Evolutionary conservation across 371 early-diverging fungal species (phyloP), one percentile per base, ranked within the genome.

Genomic region (Chytridium lagenaria): DNA sequence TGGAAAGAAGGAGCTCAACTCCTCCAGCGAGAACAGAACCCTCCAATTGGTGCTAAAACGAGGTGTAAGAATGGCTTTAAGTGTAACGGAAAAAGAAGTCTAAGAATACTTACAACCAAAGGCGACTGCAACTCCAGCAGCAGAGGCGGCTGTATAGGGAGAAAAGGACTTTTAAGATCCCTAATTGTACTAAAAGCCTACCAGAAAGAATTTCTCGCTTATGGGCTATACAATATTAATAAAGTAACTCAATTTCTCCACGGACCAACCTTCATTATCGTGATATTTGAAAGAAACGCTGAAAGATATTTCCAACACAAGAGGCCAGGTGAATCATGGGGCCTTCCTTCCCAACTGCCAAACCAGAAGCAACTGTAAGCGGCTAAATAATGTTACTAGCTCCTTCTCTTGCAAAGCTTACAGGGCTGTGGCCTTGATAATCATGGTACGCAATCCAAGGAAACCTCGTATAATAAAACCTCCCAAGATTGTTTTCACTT

Each of bases 41-140:
- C 98, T 19, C 97, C 97, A 63, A 95, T 94, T 0, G 98, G 98
- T 0, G 96, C 92, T 76, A 37, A 2, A 26, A 22, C n/a, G n/a
- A n/a, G n/a, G n/a, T n/a, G n/a, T 44, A 19, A 44, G 19, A 44
- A 12, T 44, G 44, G 44, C 44, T 19, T 44, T 44, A 44, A 12
- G 19, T 44, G 44, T 44, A 44, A 44, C 7, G 44, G 12, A 10
- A 23, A 59, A 59, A 36, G 65, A 28, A 33, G 37, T 28, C 34
- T 12, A n/a, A 39, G n/a, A 50, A 55, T 33, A 30, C 15, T 23
- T 59, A 78, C 79, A 72, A 5, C 98, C 99, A 84, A 98, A 98
- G 0, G 97, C 97, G 16, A 95, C 95, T 15, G 95, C 93, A 15
- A 97, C 93, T 44, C 99, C 99, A 0, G 98, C 95, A 0, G 97